These are phyloP conservation scores for Quercus glauca DNA, from an alignment of 306 rosid species.

Conservation along the genomic window DNA sequence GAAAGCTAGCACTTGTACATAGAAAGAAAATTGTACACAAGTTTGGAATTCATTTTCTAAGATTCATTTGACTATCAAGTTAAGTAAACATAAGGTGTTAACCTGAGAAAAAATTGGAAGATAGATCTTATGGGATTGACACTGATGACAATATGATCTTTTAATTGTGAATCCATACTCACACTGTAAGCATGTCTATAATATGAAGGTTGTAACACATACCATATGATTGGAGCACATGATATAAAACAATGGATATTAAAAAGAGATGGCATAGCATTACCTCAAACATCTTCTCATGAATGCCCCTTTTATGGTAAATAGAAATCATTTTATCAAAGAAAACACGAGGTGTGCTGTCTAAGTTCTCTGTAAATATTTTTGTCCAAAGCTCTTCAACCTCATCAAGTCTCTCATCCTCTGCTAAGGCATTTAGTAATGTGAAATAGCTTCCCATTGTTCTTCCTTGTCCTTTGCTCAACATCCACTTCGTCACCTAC, in stretches of 20 bases:
- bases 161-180: background rate
- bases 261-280: slow-evolving; percentile 6
- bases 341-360: slow-evolving; percentile 81
- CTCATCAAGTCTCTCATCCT: slow-evolving; percentile 87
- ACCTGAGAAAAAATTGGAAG: background rate
- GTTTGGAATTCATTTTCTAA: background rate
- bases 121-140: background rate
- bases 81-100: background rate
- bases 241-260: background rate
- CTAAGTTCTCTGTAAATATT: slow-evolving; percentile 66
- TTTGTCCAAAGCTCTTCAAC: slow-evolving; percentile 95
- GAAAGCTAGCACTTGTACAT: background rate
- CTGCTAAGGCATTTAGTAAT: slow-evolving; percentile 77
- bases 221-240: background rate
- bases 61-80: background rate
- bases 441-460: slow-evolving; percentile 92
- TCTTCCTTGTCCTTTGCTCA: slow-evolving; percentile 98
- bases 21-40: background rate
- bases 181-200: background rate
- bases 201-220: background rate
- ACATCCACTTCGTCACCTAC: slow-evolving; percentile 91
- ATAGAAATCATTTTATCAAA: slow-evolving; percentile 77
- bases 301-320: slow-evolving; percentile 58
- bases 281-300: slow-evolving; percentile 93
- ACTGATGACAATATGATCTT: background rate